Evolutionary conservation across 306 rosid genomes (phyloP).

Genomic region (Datisca glomerata): DNA sequence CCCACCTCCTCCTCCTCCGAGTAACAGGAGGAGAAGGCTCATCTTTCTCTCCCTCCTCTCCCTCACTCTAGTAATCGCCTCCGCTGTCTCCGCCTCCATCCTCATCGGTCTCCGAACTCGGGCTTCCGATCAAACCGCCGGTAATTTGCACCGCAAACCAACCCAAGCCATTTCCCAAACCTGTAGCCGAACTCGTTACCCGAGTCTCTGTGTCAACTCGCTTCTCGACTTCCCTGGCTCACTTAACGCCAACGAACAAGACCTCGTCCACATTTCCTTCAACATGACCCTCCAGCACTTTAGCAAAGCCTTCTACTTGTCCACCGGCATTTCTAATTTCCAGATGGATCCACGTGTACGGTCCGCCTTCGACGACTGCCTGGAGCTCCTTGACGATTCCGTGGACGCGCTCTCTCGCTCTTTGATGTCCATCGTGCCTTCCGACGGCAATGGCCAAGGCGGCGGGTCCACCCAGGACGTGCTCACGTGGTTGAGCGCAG

Average conservation of each 20-base stretch:
- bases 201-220: conserved; percentile 46
- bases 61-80: conserved; percentile 30
- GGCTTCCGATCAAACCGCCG: background rate
- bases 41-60: conserved; percentile 32
- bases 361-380: conserved; percentile 71
- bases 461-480: conserved; percentile 35
- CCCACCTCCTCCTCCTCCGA: background rate
- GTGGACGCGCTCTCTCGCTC: conserved; percentile 51
- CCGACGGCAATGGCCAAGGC: background rate
- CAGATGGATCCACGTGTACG: conserved; percentile 44
- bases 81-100: conserved; percentile 43
- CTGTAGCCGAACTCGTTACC: conserved; percentile 55
- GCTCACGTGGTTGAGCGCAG: conserved; percentile 84
- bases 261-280: conserved; percentile 87
- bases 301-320: conserved; percentile 42
- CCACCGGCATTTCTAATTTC: conserved; percentile 32
- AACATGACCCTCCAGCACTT: conserved; percentile 73
- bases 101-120: conserved; percentile 11
- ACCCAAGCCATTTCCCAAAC: conserved; percentile 62
- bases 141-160: conserved; percentile 24
- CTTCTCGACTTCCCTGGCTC: conserved; percentile 73
- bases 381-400: conserved; percentile 84
- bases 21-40: conserved; percentile 16
- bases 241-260: conserved; percentile 40
- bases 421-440: conserved; percentile 21